phyloP scores from a whole-genome alignment of 2,329 filamentous ascomycete genomes.

The Sporothrix humicola region DNA sequence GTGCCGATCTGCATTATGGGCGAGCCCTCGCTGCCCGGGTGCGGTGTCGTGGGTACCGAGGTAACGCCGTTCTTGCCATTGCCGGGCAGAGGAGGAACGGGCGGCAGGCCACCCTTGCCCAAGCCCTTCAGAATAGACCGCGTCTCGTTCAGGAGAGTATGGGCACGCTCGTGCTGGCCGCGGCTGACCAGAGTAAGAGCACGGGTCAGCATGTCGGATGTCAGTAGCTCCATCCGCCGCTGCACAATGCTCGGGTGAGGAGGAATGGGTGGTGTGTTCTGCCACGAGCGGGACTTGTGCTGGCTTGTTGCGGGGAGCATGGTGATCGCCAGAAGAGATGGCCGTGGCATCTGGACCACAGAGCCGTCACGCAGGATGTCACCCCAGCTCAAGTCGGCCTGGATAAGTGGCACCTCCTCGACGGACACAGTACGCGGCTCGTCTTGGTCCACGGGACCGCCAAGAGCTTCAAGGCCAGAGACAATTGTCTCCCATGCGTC shows the following conservation, averaged over 20 bases:
- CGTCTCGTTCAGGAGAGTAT: constrained; percentile 91
- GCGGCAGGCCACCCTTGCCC: constrained; percentile 91
- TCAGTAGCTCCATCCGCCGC: constrained; percentile 94
- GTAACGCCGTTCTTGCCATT: constrained; percentile 46
- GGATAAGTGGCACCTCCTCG: constrained; percentile 92
- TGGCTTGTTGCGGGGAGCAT: constrained; percentile 77
- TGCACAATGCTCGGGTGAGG: constrained; percentile 95
- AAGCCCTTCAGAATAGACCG: constrained; percentile 94
- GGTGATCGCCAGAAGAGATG: constrained; percentile 90
- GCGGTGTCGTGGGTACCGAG: constrained; percentile 58
- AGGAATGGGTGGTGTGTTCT: constrained; percentile 78
- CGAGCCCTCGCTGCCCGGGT: constrained; percentile 52
- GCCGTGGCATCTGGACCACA: constrained; percentile 82
- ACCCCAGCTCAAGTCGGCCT: constrained; percentile 91
- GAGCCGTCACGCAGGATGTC: constrained; percentile 91
- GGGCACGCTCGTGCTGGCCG: constrained; percentile 90
- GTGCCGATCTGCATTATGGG: constrained; percentile 51
- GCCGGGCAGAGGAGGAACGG: constrained; percentile 70
- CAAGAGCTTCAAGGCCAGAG: constrained; percentile 90
- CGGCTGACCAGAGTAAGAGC: constrained; percentile 88
- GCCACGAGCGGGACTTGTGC: constrained; percentile 69
- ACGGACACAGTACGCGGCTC: constrained; percentile 83
- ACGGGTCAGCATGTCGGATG: constrained; percentile 95
- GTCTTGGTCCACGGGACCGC: constrained; percentile 84
- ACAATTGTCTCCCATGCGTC: constrained; percentile 98